Conservation (phyloP, 306 rosid species). For the Cicer chorassanicum region DNA sequence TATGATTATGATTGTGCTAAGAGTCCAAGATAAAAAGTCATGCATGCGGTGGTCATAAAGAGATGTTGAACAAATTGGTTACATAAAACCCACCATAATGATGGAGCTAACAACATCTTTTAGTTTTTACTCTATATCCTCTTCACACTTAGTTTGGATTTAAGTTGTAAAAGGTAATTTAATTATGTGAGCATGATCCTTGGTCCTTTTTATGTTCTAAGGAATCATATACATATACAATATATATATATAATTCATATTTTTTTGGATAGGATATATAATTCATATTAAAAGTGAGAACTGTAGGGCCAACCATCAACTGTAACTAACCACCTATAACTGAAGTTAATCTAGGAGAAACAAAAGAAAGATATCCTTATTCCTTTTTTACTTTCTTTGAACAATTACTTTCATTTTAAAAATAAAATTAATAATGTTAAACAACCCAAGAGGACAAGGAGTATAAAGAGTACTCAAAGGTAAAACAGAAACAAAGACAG, state of each 20-base stretch:
- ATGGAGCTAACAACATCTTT: slow-evolving; percentile 28
- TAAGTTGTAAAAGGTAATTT: slow-evolving; percentile 54
- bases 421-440: neutral
- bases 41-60: slow-evolving; percentile 58
- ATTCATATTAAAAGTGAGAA: slow-evolving; percentile 33
- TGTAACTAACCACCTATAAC: slow-evolving; percentile 77
- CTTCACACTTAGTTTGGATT: slow-evolving; percentile 46
- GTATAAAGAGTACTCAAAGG: too few species aligned
- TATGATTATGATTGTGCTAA: slow-evolving; percentile 44
- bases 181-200: slow-evolving; percentile 20
- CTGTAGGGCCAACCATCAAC: slow-evolving; percentile 59
- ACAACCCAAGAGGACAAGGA: too few species aligned
- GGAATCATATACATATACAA: slow-evolving; percentile 45
- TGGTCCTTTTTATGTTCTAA: slow-evolving; percentile 44
- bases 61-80: slow-evolving; percentile 46
- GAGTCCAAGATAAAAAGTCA: slow-evolving; percentile 45
- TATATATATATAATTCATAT: neutral
- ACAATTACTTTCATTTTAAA: slow-evolving; percentile 10
- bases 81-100: slow-evolving; percentile 43
- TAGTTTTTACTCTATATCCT: slow-evolving; percentile 44
- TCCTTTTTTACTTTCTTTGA: slow-evolving; percentile 35
- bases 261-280: slow-evolving; percentile 40
- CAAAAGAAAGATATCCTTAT: too few species aligned
- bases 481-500: too few species aligned
- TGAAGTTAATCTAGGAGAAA: slow-evolving; percentile 43